Conservation (phyloP, 108 stramenopile species). For the Pelagomonas calceolata region DNA sequence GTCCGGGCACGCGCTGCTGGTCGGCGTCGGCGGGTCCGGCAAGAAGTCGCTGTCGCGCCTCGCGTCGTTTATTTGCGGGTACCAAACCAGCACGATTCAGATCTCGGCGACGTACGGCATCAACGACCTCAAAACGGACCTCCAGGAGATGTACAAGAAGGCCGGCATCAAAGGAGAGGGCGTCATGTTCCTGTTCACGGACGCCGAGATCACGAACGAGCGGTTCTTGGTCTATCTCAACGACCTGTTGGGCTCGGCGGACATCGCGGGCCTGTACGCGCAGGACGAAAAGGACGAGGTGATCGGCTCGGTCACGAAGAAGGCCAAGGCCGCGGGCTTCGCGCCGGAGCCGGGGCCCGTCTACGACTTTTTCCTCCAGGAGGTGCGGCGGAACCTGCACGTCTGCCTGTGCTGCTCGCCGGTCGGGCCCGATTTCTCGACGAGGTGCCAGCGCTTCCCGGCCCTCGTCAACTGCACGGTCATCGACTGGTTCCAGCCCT, state of each 20-base stretch:
- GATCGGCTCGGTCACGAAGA: slow-evolving; percentile 30
- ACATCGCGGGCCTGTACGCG: slow-evolving; percentile 51
- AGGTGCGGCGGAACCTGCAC: slow-evolving; percentile 50
- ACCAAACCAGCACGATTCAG: slow-evolving; percentile 35
- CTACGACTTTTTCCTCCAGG: slow-evolving; percentile 49
- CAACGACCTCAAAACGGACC: slow-evolving; percentile 53
- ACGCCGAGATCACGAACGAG: slow-evolving; percentile 56
- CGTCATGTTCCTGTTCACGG: slow-evolving; percentile 51
- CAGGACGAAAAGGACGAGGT: slow-evolving; percentile 50
- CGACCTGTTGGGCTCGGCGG: slow-evolving; percentile 49
- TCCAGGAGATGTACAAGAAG: slow-evolving; percentile 47
- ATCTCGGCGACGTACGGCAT: slow-evolving; percentile 48
- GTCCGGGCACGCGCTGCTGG: slow-evolving; percentile 54
- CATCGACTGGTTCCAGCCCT: slow-evolving; percentile 67
- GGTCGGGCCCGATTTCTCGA: slow-evolving; percentile 51
- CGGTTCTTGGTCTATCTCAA: slow-evolving; percentile 55
- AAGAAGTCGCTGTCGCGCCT: slow-evolving; percentile 52
- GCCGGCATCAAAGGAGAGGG: slow-evolving; percentile 53
- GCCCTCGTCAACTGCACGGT: slow-evolving; percentile 58
- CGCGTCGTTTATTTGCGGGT: slow-evolving; percentile 46
- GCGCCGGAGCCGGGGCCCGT: slow-evolving; percentile 35
- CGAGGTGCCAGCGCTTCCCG: slow-evolving; percentile 48
- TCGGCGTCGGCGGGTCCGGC: slow-evolving; percentile 57
- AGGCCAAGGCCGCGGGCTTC: slow-evolving; percentile 25
- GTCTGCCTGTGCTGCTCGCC: slow-evolving; percentile 54